Evolutionary conservation across 345 rosid species (phyloP).

Genomic region (Murraya paniculata): DNA sequence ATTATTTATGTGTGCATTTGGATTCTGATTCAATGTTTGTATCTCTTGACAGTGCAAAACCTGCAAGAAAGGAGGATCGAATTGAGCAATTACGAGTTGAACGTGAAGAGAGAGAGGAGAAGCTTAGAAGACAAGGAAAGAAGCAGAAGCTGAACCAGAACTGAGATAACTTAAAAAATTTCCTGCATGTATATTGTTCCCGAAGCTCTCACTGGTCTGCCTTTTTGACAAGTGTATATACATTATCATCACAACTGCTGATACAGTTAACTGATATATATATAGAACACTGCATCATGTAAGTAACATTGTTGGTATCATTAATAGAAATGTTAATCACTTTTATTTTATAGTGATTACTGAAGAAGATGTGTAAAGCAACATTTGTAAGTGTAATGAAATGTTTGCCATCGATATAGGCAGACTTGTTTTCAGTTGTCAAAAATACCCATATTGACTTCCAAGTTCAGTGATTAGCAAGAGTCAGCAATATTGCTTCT

Average conservation of each 20-base stretch:
- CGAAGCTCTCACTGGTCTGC: not conserved
- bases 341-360: too few species aligned
- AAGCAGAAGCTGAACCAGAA: not conserved
- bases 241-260: not conserved
- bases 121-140: not conserved
- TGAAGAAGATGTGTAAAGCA: too few species aligned
- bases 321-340: not conserved
- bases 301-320: not conserved
- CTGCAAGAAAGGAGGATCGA: slow-evolving; percentile 2
- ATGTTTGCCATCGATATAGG: too few species aligned
- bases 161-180: not conserved
- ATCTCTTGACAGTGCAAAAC: not conserved
- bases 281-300: not conserved
- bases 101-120: slow-evolving; percentile 5
- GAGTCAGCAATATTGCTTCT: too few species aligned
- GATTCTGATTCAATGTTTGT: not conserved
- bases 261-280: not conserved
- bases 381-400: too few species aligned
- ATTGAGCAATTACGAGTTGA: not conserved
- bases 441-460: too few species aligned
- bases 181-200: too few species aligned
- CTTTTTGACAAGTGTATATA: not conserved
- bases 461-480: too few species aligned
- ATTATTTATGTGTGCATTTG: too few species aligned
- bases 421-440: too few species aligned